Evolutionary conservation across 257 asterid species (phyloP), one percentile per base, ranked within the genome.

Genomic region (Solanum neorickii): DNA sequence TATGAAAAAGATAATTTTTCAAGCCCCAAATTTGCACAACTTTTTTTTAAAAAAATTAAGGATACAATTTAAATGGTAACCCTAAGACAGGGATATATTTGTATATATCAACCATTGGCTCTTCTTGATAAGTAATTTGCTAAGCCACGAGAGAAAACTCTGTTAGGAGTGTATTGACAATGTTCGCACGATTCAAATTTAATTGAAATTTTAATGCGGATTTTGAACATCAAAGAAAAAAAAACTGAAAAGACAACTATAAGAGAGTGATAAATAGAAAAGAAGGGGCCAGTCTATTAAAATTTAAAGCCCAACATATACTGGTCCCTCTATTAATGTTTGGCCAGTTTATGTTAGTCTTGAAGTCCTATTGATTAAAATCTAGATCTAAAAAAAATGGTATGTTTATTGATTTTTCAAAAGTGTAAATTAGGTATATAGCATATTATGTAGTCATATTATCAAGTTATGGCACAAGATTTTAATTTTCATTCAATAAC

Each of bases 191-290:
- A 47, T 47, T 14, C 1, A 47, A 47, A 14, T 13, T 47, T 47
- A 14, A 0, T 47, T 0, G 7, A 16, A 0, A 47, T 13, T 1
- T 46, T 1, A 1, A 47, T 13, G 0, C 0, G n/a, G n/a, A n/a
- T n/a, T n/a, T n/a, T n/a, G n/a, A n/a, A n/a, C n/a, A n/a, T n/a
- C n/a, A n/a, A n/a, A n/a, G n/a, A n/a, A 5, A 44, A 44, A 44
- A 10, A 44, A 42, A 9, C 4, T 3, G 13, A 10, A 4, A 42
- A 42, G 56, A 14, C 15, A 47, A 15, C 9, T 15, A 13, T 59
- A 60, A 9, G 25, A 68, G 8, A 33, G 35, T 33, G 35, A 33
- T 33, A 33, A 33, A 3, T 33, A 33, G 1, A 33, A 33, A 33
- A 33, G 35, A 33, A 33, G 31, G 47, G 49, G 5, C 14, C 31